Evolutionary conservation across 495 filamentous ascomycete genomes (phyloP).

Genomic region (Penicillium daleae): DNA sequence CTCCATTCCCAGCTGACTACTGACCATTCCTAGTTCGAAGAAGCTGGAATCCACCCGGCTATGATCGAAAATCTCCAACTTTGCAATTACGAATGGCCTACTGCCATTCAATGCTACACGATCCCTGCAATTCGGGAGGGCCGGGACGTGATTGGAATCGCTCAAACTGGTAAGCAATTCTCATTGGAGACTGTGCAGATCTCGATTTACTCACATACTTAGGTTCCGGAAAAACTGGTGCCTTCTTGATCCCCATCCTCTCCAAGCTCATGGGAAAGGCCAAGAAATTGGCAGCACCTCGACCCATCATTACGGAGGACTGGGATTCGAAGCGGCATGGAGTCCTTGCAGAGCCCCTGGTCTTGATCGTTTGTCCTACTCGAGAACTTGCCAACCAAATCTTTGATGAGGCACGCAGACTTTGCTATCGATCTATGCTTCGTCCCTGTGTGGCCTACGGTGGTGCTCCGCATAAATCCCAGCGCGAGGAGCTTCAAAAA

Average conservation of each 20-base stretch:
- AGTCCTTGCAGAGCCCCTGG: conserved; percentile 78
- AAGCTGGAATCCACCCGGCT: conserved; percentile 82
- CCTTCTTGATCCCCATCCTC: conserved; percentile 86
- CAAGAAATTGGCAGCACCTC: conserved; percentile 75
- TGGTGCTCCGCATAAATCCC: conserved; percentile 68
- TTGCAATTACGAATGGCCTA: conserved; percentile 67
- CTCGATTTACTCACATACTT: conserved; percentile 13
- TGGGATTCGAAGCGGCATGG: conserved; percentile 45
- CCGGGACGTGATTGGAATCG: conserved; percentile 81
- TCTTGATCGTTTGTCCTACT: conserved; percentile 82
- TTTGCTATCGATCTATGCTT: conserved; percentile 93
- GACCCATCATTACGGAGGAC: conserved; percentile 60
- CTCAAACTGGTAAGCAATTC: conserved; percentile 81
- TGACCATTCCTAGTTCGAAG: conserved; percentile 56
- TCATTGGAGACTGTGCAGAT: background rate
- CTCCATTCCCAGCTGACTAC: conserved; percentile 52
- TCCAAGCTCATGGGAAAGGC: conserved; percentile 94
- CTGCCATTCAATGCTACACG: conserved; percentile 82
- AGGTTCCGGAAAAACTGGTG: conserved; percentile 97
- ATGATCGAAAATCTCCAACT: conserved; percentile 78
- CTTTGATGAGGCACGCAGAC: conserved; percentile 87
- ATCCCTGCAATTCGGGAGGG: conserved; percentile 75
- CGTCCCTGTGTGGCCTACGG: conserved; percentile 92
- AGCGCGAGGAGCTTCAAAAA: conserved; percentile 70
- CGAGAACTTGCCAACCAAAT: conserved; percentile 92